phyloP scores from a whole-genome alignment of 805 yeast genomes.

The Geotrichum ghanense region DNA sequence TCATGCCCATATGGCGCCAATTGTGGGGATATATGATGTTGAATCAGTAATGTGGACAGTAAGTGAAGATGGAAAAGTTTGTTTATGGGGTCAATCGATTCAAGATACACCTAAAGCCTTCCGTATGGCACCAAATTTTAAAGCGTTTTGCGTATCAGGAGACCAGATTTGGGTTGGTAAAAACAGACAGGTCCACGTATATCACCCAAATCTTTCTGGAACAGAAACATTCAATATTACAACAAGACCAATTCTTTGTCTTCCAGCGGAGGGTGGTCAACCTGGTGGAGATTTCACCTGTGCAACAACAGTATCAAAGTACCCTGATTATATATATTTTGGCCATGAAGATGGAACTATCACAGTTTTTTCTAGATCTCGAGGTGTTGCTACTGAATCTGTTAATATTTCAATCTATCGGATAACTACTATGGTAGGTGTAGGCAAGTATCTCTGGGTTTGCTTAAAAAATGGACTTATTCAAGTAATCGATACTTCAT shows the following conservation, averaged over 20 bases:
- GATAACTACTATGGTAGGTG: slow-evolving; percentile 18
- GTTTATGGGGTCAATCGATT: slow-evolving; percentile 24
- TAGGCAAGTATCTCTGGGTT: slow-evolving; percentile 25
- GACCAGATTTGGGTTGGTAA: slow-evolving; percentile 25
- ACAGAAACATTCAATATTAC: slow-evolving; percentile 15
- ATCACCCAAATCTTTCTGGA: slow-evolving; percentile 19
- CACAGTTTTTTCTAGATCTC: slow-evolving; percentile 19
- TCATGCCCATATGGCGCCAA: slow-evolving; percentile 14
- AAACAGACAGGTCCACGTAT: slow-evolving; percentile 22
- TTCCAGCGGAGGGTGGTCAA: slow-evolving; percentile 1
- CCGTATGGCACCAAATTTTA: slow-evolving; percentile 20
- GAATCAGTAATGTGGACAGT: slow-evolving; percentile 23
- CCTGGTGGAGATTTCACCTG: slow-evolving; percentile 23
- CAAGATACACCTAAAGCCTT: slow-evolving; percentile 19
- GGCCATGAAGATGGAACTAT: slow-evolving; percentile 32
- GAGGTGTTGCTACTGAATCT: slow-evolving; percentile 19
- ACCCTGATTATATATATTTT: slow-evolving; percentile 23
- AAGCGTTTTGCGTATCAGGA: slow-evolving; percentile 16
- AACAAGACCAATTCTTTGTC: slow-evolving; percentile 16
- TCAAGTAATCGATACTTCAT: slow-evolving; percentile 22
- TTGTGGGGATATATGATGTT: slow-evolving; percentile 12
- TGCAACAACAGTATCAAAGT: slow-evolving; percentile 15
- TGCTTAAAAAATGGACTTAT: slow-evolving; percentile 28
- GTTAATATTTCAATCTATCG: slow-evolving; percentile 22
- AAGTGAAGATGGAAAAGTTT: slow-evolving; percentile 28